Percentiles rank a stretch among this genome's conserved stretches.
Conservation (phyloP, 2,329 filamentous ascomycete genomes). For the Albifimbria verrucaria region DNA sequence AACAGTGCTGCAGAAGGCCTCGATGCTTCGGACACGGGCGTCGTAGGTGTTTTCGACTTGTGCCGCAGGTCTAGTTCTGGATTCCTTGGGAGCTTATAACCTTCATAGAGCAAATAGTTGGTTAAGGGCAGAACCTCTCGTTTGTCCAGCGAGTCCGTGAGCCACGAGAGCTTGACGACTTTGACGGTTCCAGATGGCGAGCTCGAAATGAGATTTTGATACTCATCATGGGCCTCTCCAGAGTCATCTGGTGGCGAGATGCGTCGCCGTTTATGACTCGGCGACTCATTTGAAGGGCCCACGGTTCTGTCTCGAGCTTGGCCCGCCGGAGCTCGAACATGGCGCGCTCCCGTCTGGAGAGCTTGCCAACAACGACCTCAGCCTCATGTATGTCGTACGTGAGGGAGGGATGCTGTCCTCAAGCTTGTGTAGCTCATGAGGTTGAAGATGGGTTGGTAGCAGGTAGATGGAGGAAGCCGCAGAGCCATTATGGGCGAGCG, state of each 20-base stretch:
- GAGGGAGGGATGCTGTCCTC: conserved; percentile 62
- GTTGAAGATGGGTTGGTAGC: conserved; percentile 64
- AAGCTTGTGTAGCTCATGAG: conserved; percentile 59
- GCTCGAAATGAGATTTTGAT: not conserved
- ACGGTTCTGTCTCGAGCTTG: conserved; percentile 54
- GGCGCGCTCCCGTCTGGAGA: conserved; percentile 67
- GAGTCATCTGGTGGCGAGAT: not conserved
- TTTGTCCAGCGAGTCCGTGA: conserved; percentile 47
- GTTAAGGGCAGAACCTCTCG: conserved; percentile 43
- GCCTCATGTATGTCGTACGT: conserved; percentile 73
- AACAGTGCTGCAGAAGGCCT: not conserved
- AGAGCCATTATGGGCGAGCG: conserved; percentile 16
- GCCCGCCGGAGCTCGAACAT: conserved; percentile 72
- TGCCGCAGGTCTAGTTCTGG: not conserved
- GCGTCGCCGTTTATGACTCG: conserved; percentile 16
- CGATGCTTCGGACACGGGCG: not conserved
- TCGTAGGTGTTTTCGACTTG: not conserved
- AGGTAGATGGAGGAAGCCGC: conserved; percentile 66
- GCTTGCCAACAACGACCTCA: conserved; percentile 68
- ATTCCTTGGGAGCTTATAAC: conserved; percentile 27
- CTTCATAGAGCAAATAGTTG: conserved; percentile 54
- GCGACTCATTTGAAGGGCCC: conserved; percentile 6
- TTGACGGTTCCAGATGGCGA: conserved; percentile 29
- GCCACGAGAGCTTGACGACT: conserved; percentile 59
- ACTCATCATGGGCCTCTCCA: not conserved